Percentiles rank a stretch among this genome's conserved stretches.
phyloP scores from a whole-genome alignment of 2,329 filamentous ascomycete genomes.

The Juglanconis sp. region DNA sequence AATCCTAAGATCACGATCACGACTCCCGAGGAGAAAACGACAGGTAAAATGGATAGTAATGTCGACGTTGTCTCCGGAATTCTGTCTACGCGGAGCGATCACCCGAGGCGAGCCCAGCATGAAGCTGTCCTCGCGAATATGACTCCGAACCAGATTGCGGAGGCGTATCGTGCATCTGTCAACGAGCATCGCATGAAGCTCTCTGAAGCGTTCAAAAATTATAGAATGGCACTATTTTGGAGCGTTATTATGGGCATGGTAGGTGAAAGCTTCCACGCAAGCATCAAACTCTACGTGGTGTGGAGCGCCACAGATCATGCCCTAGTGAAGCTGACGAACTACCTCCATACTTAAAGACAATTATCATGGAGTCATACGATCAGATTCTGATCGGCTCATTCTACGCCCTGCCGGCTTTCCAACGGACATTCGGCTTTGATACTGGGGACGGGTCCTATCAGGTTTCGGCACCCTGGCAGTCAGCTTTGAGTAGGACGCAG shows the following conservation, averaged over 20 bases:
- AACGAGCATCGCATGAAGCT: conserved; percentile 1
- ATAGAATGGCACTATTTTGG: conserved; percentile 25
- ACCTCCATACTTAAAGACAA: conserved; percentile 32
- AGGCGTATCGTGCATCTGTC: not conserved
- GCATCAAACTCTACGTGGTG: not conserved
- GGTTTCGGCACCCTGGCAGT: conserved; percentile 12
- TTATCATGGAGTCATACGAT: conserved; percentile 32
- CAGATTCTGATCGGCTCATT: conserved; percentile 31
- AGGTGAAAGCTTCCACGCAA: not conserved
- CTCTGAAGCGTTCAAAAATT: not conserved
- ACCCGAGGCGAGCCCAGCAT: not conserved
- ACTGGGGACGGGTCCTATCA: conserved; percentile 27
- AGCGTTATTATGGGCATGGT: conserved; percentile 24
- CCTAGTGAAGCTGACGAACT: not conserved
- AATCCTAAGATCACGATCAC: too few relatives aligned
- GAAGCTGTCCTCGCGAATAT: not conserved
- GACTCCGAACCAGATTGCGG: not conserved
- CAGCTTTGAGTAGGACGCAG: not conserved
- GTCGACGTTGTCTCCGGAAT: too few relatives aligned
- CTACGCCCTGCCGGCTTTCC: conserved; percentile 29
- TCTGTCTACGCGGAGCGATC: not conserved
- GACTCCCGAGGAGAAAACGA: too few relatives aligned
- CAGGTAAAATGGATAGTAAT: too few relatives aligned
- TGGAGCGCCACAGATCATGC: not conserved
- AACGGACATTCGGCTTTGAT: conserved; percentile 26